Evolutionary conservation across 2,329 filamentous ascomycete species (phyloP), one percentile per base, ranked within the genome.

Genomic region (Helotiales sp.): DNA sequence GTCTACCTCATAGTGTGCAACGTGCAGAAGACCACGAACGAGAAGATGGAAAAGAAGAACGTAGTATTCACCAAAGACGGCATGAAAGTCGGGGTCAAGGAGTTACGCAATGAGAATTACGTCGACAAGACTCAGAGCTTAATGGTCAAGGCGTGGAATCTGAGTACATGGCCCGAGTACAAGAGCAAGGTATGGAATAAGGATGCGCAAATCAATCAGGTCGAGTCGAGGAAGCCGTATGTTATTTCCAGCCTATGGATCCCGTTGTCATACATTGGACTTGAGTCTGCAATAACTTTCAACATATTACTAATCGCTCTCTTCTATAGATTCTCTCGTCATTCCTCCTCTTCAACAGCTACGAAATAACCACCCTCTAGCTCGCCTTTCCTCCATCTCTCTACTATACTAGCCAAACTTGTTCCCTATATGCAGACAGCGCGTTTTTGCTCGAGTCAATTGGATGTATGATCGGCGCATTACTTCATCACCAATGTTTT

Each of bases 21-120:
- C 78, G 89, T 94, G 73, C 85, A 87, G 68, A 82, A 87, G 67
- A 84, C 86, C 66, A 90, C 91, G 55, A 86, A 85, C 58, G 84
- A 90, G 79, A 87, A 87, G 75, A 91, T 93, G 86, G 88, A 89
- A 77, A 87, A 87, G 80, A 91, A 91, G 81, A 91, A 93, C 77
- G 86, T 94, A 65, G 83, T 88, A 47, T 91, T 93, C 79, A 90
- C 89, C 45, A 92, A 91, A 77, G 91, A 93, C 65, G 91, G 91
- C 64, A 80, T 92, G 68, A 86, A 87, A 68, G 90, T 94, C 52
- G 89, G 89, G 58, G 85, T 94, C 69, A 91, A 89, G 79, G 84
- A 92, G 68, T 79, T 91, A 59, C 84, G 85, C 71, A 85, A 86
- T 63, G 91, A 93, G 80, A 86, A 85, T 57, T 92, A 93, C 76